These are phyloP conservation scores for Crassisporium funariophilum DNA, from an alignment of 768 basidiomycete genomes.

Conservation along the genomic window DNA sequence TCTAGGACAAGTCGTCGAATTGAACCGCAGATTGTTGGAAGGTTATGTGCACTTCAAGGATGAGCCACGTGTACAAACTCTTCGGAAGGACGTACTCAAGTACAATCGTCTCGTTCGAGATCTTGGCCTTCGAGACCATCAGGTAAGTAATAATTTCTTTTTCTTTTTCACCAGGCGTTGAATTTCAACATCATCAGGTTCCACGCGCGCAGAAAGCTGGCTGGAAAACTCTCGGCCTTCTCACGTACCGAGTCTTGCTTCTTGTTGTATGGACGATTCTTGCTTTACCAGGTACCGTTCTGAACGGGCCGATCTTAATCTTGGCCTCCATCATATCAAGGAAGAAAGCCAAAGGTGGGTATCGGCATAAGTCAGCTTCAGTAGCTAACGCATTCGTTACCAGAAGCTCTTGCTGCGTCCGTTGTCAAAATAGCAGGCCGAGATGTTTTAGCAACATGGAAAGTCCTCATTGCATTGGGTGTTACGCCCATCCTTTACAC, in stretches of 20 bases:
- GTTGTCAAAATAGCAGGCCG: slow-evolving; percentile 94
- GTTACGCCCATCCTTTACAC: slow-evolving; percentile 84
- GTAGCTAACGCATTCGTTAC: slow-evolving; percentile 3
- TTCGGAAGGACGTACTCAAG: slow-evolving; percentile 78
- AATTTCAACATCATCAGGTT: slow-evolving; percentile 52
- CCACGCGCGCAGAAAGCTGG: slow-evolving; percentile 83
- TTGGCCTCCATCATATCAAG: slow-evolving; percentile 86
- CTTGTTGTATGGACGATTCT: slow-evolving; percentile 80
- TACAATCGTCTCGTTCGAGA: slow-evolving; percentile 90
- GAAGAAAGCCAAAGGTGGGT: slow-evolving; percentile 81
- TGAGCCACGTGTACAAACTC: slow-evolving; percentile 82
- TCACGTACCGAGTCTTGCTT: slow-evolving; percentile 80
- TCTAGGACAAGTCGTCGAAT: slow-evolving; percentile 92
- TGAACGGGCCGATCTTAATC: slow-evolving; percentile 94
- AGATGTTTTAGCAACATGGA: slow-evolving; percentile 98
- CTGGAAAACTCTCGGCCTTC: slow-evolving; percentile 84
- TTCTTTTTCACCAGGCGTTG: not conserved
- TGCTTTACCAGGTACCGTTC: slow-evolving; percentile 86
- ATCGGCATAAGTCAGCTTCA: not conserved
- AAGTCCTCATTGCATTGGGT: slow-evolving; percentile 92
- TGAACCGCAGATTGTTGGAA: slow-evolving; percentile 90
- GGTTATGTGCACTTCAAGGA: slow-evolving; percentile 93
- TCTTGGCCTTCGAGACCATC: slow-evolving; percentile 92
- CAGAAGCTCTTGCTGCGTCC: slow-evolving; percentile 95
- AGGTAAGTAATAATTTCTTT: slow-evolving; percentile 48